Evolutionary conservation across 495 filamentous ascomycete species (phyloP).

Genomic region (Trichoderma orchidacearum): DNA sequence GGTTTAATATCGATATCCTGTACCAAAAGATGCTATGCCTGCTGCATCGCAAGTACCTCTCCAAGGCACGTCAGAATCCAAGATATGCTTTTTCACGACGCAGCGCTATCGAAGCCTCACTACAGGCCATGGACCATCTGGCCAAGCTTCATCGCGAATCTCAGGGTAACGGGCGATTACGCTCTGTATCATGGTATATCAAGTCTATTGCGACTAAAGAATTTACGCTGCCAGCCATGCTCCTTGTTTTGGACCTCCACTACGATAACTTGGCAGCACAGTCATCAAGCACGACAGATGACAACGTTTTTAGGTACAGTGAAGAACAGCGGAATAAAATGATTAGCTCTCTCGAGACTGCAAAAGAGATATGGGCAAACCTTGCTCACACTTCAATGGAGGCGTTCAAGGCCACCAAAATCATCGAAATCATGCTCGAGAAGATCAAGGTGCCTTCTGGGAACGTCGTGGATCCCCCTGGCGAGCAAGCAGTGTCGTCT

Average conservation of each 20-base stretch:
- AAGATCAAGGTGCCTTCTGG: conserved; percentile 43
- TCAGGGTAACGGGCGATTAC: conserved; percentile 55
- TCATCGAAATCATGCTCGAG: conserved; percentile 64
- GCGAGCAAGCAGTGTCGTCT: conserved; percentile 5
- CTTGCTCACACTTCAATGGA: conserved; percentile 68
- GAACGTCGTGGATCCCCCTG: conserved; percentile 6
- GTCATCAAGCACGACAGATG: conserved; percentile 12
- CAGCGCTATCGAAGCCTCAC: conserved; percentile 66
- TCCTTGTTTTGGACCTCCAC: conserved; percentile 67
- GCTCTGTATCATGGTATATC: conserved; percentile 61
- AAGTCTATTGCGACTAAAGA: conserved; percentile 67
- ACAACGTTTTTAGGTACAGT: conserved; percentile 52
- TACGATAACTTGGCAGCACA: conserved; percentile 27
- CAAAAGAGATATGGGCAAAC: conserved; percentile 64
- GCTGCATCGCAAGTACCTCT: conserved; percentile 73
- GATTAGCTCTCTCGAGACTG: conserved; percentile 56
- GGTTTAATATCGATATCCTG: conserved; percentile 66
- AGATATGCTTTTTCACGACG: conserved; percentile 70
- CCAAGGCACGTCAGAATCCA: conserved; percentile 51
- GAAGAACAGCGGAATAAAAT: conserved; percentile 62
- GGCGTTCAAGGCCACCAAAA: conserved; percentile 68
- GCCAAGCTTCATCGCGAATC: conserved; percentile 63
- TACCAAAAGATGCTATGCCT: conserved; percentile 74
- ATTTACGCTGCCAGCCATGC: conserved; percentile 80
- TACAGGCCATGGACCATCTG: conserved; percentile 63